These are phyloP conservation scores for Stylosanthes scabra DNA, from an alignment of 331 rosid species.

Conservation along the genomic window DNA sequence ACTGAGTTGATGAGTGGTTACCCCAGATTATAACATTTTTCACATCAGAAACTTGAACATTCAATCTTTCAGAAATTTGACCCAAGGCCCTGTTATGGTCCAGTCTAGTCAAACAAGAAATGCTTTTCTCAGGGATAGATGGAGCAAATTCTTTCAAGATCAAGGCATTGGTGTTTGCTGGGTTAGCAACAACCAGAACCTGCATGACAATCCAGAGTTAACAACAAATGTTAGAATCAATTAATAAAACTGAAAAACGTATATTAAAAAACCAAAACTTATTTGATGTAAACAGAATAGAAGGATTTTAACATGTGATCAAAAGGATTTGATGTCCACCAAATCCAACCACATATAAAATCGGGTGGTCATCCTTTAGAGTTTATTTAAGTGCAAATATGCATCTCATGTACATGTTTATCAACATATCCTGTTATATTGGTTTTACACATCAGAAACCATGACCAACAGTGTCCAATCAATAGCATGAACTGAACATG, in stretches of 20 bases:
- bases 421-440: too few relatives aligned
- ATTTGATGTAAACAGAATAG: too few relatives aligned
- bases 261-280: too few relatives aligned
- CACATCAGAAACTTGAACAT: constrained; percentile 77
- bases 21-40: constrained; percentile 95
- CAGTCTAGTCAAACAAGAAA: constrained; percentile 87
- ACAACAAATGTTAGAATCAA: neutral
- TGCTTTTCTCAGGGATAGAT: constrained; percentile 90
- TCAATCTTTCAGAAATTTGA: constrained; percentile 91
- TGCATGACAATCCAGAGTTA: constrained; percentile 38
- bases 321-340: neutral
- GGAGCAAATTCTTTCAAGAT: constrained; percentile 98
- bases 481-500: neutral
- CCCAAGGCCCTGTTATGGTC: constrained; percentile 99
- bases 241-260: neutral
- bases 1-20: constrained; percentile 90
- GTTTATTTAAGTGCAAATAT: too few relatives aligned
- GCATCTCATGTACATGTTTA: too few relatives aligned
- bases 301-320: neutral
- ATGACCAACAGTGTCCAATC: neutral
- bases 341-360: neutral
- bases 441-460: too few relatives aligned
- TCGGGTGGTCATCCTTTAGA: too few relatives aligned
- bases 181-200: constrained; percentile 95
- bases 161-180: constrained; percentile 98